phyloP scores from a whole-genome alignment of 306 rosid species.

The Alnus rubra region DNA sequence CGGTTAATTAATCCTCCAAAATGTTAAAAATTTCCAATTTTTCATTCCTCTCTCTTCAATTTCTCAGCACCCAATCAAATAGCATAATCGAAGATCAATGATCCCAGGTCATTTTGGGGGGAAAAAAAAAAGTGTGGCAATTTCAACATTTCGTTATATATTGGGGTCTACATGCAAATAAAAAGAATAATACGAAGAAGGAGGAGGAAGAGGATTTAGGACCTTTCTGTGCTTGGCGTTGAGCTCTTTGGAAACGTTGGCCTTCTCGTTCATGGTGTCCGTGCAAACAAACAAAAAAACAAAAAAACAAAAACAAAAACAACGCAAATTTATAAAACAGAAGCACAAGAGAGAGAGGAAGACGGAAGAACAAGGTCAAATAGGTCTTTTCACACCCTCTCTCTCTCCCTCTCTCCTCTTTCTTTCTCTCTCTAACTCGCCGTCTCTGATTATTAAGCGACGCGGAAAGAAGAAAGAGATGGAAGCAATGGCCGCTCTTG shows the following conservation, averaged over 20 bases:
- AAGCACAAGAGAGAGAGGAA: slow-evolving; percentile 40
- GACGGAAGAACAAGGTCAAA: slow-evolving; percentile 56
- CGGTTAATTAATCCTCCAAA: slow-evolving; percentile 12
- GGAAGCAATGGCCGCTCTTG: slow-evolving; percentile 23
- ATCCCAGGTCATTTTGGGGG: slow-evolving; percentile 22
- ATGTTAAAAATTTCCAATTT: slow-evolving; percentile 8
- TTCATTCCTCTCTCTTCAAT: slow-evolving; percentile 4
- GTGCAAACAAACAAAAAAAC: slow-evolving; percentile 9
- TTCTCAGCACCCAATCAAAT: slow-evolving; percentile 24
- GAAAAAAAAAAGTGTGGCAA: background rate
- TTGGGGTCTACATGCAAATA: background rate
- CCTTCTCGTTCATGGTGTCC: slow-evolving; percentile 89
- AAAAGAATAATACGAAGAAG: background rate
- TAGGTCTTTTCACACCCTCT: slow-evolving; percentile 42
- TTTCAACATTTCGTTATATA: background rate
- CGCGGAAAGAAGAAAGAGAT: slow-evolving; percentile 23
- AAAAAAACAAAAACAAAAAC: background rate
- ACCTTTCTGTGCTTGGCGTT: slow-evolving; percentile 98
- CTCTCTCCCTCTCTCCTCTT: slow-evolving; percentile 19
- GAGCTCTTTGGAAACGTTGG: slow-evolving; percentile 94
- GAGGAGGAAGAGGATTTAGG: background rate
- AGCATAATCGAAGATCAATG: slow-evolving; percentile 22
- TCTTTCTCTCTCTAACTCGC: slow-evolving; percentile 30
- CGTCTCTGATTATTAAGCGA: slow-evolving; percentile 34
- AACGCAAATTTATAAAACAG: background rate